These are phyloP conservation scores for Cinnamomum micranthum DNA, from an alignment of 164 flowering plant species.

Conservation along the genomic window DNA sequence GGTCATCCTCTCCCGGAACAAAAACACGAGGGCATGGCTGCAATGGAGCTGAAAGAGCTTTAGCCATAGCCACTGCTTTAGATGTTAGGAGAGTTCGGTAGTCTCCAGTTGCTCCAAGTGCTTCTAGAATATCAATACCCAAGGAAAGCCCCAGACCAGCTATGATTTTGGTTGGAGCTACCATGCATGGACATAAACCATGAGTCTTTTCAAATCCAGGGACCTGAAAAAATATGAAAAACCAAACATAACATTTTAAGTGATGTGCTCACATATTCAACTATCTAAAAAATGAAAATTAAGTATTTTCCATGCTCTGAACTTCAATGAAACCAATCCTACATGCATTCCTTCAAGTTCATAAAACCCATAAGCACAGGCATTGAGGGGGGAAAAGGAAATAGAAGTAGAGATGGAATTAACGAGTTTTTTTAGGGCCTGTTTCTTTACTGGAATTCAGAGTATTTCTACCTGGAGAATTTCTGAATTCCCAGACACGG, in stretches of 20 bases:
- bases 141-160: slow-evolving; percentile 95
- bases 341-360: too few species aligned
- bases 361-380: too few species aligned
- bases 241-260: background rate
- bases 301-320: too few species aligned
- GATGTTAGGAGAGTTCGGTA: slow-evolving; percentile 86
- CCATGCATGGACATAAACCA: slow-evolving; percentile 91
- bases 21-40: slow-evolving; percentile 62
- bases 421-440: too few species aligned
- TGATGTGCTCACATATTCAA: background rate
- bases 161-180: slow-evolving; percentile 95
- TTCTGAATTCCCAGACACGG: too few species aligned
- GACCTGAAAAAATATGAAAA: slow-evolving; percentile 46
- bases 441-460: too few species aligned
- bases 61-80: slow-evolving; percentile 83
- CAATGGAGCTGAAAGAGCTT: slow-evolving; percentile 74
- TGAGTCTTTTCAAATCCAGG: slow-evolving; percentile 74
- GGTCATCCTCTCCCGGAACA: slow-evolving; percentile 85
- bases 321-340: too few species aligned
- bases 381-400: too few species aligned
- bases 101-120: slow-evolving; percentile 99
- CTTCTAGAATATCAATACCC: slow-evolving; percentile 92
- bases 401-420: too few species aligned
- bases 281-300: too few species aligned
- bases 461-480: too few species aligned